Evolutionary conservation across 2,329 filamentous ascomycete genomes (phyloP).

Genomic region (Cladophialophora carrionii): DNA sequence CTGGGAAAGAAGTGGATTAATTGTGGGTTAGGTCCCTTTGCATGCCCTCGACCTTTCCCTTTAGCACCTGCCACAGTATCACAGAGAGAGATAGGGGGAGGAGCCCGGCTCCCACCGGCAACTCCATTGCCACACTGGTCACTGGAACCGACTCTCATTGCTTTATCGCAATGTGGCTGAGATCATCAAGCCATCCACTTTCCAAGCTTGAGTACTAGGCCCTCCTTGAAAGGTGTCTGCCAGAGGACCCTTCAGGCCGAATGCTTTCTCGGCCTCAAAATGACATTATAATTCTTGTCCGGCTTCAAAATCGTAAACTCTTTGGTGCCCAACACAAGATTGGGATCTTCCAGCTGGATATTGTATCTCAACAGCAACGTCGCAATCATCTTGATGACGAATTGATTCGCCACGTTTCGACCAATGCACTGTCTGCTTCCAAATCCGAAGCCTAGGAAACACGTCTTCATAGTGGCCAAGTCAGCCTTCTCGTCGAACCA

Average conservation of each 20-base stretch:
- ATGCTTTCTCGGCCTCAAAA: slow-evolving; percentile 24
- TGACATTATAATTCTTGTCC: slow-evolving; percentile 30
- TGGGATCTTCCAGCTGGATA: slow-evolving; percentile 28
- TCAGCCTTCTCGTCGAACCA: slow-evolving; percentile 33
- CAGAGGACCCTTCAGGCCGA: background rate
- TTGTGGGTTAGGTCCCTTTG: background rate
- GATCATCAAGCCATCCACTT: background rate
- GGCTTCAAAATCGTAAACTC: slow-evolving; percentile 33
- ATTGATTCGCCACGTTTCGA: slow-evolving; percentile 31
- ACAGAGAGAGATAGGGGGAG: too few relatives aligned
- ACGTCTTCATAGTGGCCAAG: slow-evolving; percentile 27
- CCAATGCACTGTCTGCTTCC: slow-evolving; percentile 32
- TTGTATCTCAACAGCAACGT: slow-evolving; percentile 30
- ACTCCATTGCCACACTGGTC: background rate
- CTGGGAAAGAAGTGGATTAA: background rate
- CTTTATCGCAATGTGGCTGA: background rate
- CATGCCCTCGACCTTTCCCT: too few relatives aligned
- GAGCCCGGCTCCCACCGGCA: background rate
- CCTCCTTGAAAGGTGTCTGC: background rate
- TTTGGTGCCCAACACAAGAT: slow-evolving; percentile 25
- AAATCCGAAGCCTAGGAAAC: slow-evolving; percentile 30
- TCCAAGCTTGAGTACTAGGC: background rate
- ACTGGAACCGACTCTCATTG: background rate
- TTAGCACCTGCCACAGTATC: background rate
- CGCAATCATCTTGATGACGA: slow-evolving; percentile 32